A percentile compares a stretch with the other conserved stretches of the same genome.
Evolutionary conservation across 2,329 filamentous ascomycete genomes (phyloP).

Genomic region (Penicillium hesseltinei): DNA sequence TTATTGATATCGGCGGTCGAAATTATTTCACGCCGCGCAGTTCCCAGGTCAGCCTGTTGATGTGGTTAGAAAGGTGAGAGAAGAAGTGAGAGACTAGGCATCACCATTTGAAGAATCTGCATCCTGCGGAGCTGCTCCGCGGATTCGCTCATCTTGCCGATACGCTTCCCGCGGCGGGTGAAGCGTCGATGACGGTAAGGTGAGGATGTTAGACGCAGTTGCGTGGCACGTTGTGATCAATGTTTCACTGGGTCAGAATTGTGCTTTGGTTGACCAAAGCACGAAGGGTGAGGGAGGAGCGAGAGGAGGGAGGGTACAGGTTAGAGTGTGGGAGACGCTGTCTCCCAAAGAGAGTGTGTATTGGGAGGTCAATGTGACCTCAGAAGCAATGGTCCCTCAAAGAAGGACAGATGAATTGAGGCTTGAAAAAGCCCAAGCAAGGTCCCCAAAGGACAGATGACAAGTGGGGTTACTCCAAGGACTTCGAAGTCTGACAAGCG

Average conservation of each 20-base stretch:
- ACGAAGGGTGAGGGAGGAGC: too few relatives aligned
- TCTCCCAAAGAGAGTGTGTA: background rate
- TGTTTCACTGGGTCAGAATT: background rate
- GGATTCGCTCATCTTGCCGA: background rate
- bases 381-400: background rate
- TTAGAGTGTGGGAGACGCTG: background rate
- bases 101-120: background rate
- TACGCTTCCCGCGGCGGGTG: background rate
- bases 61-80: background rate
- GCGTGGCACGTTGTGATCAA: background rate
- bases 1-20: background rate
- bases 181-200: background rate
- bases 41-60: constrained; percentile 3
- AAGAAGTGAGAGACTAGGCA: background rate
- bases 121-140: background rate
- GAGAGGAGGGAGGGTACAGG: background rate
- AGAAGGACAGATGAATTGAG: background rate
- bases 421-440: background rate
- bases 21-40: constrained; percentile 1
- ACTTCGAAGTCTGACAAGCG: background rate
- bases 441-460: background rate
- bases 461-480: background rate
- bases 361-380: background rate
- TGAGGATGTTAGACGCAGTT: background rate
- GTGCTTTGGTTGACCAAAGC: background rate